These are phyloP conservation scores for Claviceps digitariae DNA, from an alignment of 2,329 filamentous ascomycete species.

Conservation along the genomic window DNA sequence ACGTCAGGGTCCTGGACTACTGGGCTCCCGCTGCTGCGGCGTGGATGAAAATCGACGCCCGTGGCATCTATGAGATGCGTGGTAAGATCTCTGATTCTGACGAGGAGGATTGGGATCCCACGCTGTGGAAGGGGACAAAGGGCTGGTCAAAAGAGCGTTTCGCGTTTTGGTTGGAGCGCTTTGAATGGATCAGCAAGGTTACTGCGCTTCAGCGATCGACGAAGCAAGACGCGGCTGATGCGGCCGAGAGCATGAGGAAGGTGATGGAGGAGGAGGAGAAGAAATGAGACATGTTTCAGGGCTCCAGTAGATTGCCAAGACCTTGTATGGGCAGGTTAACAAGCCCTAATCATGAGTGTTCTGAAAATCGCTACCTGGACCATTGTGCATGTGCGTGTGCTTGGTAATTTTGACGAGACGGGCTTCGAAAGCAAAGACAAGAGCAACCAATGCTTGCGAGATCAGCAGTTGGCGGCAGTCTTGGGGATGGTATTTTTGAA, in stretches of 20 bases:
- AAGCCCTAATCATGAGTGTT: background rate
- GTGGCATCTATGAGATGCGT: background rate
- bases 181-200: constrained; percentile 1
- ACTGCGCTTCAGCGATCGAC: background rate
- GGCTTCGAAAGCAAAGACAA: background rate
- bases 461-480: too few species aligned
- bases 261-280: background rate
- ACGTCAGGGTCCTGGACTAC: constrained; percentile 1
- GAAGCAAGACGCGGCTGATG: background rate
- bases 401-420: background rate
- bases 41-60: background rate
- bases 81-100: background rate
- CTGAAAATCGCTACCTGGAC: background rate
- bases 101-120: background rate
- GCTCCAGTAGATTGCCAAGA: too few species aligned
- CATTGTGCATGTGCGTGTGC: too few species aligned
- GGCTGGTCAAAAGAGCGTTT: constrained; percentile 1
- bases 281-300: background rate
- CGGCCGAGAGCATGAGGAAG: background rate
- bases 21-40: constrained; percentile 1
- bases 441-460: too few species aligned
- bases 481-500: too few species aligned
- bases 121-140: background rate
- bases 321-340: background rate
- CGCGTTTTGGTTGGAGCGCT: constrained; percentile 1